These are phyloP conservation scores for Drechslerella dactyloides DNA, from an alignment of 2,329 filamentous ascomycete species.

Conservation along the genomic window DNA sequence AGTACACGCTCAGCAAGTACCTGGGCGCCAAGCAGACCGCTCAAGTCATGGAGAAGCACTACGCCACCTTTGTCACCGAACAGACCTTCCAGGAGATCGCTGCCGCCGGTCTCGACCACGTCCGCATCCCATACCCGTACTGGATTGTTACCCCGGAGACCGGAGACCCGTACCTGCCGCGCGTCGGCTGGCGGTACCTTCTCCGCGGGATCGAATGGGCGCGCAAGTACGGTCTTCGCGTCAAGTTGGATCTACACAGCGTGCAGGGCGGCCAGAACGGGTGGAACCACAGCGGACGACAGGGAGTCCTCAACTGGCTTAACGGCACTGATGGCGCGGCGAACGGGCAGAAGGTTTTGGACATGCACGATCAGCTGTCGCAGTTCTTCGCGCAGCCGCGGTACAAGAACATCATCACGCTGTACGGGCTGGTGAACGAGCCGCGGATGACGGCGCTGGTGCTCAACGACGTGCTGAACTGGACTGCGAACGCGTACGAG, in stretches of 20 bases:
- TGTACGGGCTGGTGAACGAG: conserved; percentile 95
- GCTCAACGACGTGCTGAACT: conserved; percentile 71
- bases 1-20: conserved; percentile 77
- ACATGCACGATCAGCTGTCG: conserved; percentile 84
- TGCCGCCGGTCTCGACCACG: conserved; percentile 88
- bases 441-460: conserved; percentile 81
- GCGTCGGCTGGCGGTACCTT: conserved; percentile 90
- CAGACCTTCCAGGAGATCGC: conserved; percentile 83
- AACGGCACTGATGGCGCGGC: conserved; percentile 78
- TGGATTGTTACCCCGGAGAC: conserved; percentile 90
- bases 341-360: conserved; percentile 65
- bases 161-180: conserved; percentile 83
- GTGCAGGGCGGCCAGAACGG: conserved; percentile 93
- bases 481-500: conserved; percentile 76
- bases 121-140: conserved; percentile 94
- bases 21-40: conserved; percentile 71
- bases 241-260: conserved; percentile 93
- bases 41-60: conserved; percentile 82
- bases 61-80: conserved; percentile 85
- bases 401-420: conserved; percentile 87
- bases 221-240: conserved; percentile 85
- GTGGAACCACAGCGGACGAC: conserved; percentile 92
- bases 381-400: conserved; percentile 91
- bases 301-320: conserved; percentile 82
- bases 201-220: conserved; percentile 92